Evolutionary conservation across 139 green algal genomes (phyloP).

Genomic region (Parachlorella kessleri): DNA sequence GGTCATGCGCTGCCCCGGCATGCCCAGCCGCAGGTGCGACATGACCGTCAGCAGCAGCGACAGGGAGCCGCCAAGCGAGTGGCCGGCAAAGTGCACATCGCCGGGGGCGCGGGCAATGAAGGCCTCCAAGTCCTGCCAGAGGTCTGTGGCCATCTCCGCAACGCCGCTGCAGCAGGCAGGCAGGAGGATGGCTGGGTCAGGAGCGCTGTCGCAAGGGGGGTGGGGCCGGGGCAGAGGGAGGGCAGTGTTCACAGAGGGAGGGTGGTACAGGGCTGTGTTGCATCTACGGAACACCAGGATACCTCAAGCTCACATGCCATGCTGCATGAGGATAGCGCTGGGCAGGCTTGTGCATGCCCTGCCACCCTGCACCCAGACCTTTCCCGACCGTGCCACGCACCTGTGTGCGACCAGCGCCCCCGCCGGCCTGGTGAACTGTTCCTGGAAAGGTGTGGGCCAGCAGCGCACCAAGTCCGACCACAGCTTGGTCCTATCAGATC

Average conservation of each 20-base stretch:
- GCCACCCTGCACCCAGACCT: too few species aligned
- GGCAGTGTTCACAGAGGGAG: neutral
- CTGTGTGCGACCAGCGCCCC: constrained; percentile 56
- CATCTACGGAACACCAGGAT: neutral
- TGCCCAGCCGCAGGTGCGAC: constrained; percentile 16
- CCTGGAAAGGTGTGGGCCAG: constrained; percentile 51
- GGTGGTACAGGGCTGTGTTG: neutral
- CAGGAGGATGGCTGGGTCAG: too few species aligned
- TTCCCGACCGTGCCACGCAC: too few species aligned
- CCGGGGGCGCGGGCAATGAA: constrained; percentile 11
- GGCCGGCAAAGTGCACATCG: constrained; percentile 51
- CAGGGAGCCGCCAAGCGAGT: constrained; percentile 63
- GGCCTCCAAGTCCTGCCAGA: neutral
- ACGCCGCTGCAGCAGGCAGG: constrained; percentile 23
- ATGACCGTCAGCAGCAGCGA: constrained; percentile 45
- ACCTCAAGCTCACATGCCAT: neutral
- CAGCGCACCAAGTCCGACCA: constrained; percentile 47
- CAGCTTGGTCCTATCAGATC: constrained; percentile 38
- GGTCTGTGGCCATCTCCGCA: constrained; percentile 29
- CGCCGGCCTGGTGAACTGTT: neutral
- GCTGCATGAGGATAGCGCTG: too few species aligned
- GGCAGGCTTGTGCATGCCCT: too few species aligned
- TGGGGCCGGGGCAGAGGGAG: neutral
- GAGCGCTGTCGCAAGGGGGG: too few species aligned
- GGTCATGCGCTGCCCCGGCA: neutral